Conservation (phyloP, 192 early-diverging fungal genomes). For the Lobosporangium transversale region DNA sequence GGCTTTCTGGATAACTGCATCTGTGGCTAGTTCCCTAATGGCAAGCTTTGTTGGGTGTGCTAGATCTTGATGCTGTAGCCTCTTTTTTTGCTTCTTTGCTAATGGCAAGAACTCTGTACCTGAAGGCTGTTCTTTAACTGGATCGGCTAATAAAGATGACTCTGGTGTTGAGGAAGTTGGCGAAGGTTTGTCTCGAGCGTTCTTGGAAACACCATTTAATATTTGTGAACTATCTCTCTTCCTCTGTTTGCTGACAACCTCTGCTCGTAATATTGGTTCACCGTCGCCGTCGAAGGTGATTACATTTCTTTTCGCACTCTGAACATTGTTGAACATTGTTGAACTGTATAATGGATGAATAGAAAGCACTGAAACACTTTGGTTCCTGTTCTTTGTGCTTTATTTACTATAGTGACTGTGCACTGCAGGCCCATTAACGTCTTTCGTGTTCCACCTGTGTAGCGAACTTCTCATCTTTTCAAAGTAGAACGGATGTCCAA, state of each 20-base stretch:
- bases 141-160: no score
- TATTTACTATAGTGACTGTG: no score
- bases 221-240: no score
- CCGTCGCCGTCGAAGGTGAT: conserved; percentile 48
- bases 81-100: conserved; percentile 37
- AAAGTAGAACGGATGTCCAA: no score
- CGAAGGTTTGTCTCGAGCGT: no score
- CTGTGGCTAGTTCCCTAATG: conserved; percentile 32
- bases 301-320: conserved; percentile 39
- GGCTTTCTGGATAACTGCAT: conserved; percentile 28
- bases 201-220: no score
- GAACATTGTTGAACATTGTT: conserved; percentile 37
- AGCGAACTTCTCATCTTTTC: no score
- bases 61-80: conserved; percentile 13
- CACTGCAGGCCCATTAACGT: no score
- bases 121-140: no score
- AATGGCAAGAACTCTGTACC: conserved; percentile 1
- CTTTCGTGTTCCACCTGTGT: not conserved
- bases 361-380: no score
- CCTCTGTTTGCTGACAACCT: not conserved
- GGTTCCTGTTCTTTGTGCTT: no score
- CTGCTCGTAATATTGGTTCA: conserved; percentile 11
- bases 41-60: conserved; percentile 10
- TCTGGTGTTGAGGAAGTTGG: not conserved
- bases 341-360: no score